Conservation (phyloP, 495 filamentous ascomycete species). For the Penicillium coprophilum region DNA sequence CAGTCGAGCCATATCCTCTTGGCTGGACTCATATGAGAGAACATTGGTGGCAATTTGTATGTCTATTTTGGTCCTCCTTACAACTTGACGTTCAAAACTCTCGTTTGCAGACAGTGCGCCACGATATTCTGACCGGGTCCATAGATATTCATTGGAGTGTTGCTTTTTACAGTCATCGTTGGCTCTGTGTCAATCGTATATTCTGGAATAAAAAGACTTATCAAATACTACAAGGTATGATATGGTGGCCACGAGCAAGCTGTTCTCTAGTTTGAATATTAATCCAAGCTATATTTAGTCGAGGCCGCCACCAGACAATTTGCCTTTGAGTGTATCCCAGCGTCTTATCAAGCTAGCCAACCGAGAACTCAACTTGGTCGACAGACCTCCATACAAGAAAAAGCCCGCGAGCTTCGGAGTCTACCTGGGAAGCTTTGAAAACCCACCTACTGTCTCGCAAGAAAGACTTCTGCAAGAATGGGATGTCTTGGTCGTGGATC, state of each 20-base stretch:
- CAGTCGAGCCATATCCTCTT: constrained; percentile 29
- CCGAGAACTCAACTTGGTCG: constrained; percentile 25
- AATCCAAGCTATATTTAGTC: constrained; percentile 21
- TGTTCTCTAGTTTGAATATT: not conserved
- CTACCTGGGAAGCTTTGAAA: constrained; percentile 45
- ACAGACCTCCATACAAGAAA: constrained; percentile 11
- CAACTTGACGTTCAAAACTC: constrained; percentile 3
- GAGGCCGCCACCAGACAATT: constrained; percentile 25
- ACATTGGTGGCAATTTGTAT: constrained; percentile 48
- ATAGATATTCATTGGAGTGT: constrained; percentile 41
- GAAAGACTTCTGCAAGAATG: constrained; percentile 40
- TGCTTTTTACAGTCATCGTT: constrained; percentile 34
- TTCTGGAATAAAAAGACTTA: constrained; percentile 18
- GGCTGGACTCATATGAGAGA: constrained; percentile 39
- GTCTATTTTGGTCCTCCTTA: constrained; percentile 18
- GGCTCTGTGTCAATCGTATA: constrained; percentile 38
- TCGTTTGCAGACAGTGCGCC: not conserved
- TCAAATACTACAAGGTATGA: constrained; percentile 39
- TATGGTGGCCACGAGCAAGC: not conserved
- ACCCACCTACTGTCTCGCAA: constrained; percentile 35
- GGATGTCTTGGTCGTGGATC: constrained; percentile 51
- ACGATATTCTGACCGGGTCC: constrained; percentile 16
- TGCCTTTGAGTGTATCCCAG: constrained; percentile 31
- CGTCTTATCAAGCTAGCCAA: constrained; percentile 31
- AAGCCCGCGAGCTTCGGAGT: constrained; percentile 51